Percentiles rank a stretch among this genome's conserved stretches.
Evolutionary conservation across 1,284 basidiomycete genomes (phyloP).

Genomic region (Trichosporon coremiiforme): DNA sequence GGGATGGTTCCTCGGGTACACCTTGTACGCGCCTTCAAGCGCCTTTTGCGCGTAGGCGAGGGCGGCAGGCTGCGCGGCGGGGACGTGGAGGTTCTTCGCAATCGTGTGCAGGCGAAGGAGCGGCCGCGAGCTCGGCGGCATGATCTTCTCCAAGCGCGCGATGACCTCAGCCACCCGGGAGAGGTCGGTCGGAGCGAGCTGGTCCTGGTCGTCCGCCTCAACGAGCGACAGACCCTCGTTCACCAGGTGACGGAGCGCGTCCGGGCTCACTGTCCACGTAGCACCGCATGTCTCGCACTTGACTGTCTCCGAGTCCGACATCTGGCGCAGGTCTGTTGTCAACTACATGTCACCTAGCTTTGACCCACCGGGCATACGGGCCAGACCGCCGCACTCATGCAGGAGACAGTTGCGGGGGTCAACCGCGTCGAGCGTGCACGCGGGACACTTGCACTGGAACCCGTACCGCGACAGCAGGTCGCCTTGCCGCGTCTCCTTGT

Average conservation of each 20-base stretch:
- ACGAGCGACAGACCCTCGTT: conserved; percentile 70
- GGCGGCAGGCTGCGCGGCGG: conserved; percentile 44
- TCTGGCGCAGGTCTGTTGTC: conserved; percentile 26
- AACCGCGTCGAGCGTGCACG: conserved; percentile 60
- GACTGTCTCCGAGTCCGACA: conserved; percentile 9
- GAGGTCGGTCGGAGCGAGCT: conserved; percentile 62
- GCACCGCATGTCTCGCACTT: conserved; percentile 60
- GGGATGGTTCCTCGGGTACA: conserved; percentile 73
- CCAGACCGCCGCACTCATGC: conserved; percentile 41
- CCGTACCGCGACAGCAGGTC: conserved; percentile 72
- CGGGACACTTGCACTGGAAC: conserved; percentile 72
- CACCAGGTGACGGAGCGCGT: conserved; percentile 62
- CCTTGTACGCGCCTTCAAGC: conserved; percentile 61
- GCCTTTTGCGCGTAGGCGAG: conserved; percentile 65
- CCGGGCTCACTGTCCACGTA: conserved; percentile 60
- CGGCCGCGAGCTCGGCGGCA: conserved; percentile 69
- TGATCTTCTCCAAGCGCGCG: conserved; percentile 67
- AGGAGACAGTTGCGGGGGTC: conserved; percentile 68
- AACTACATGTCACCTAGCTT: background rate
- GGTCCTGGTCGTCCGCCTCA: conserved; percentile 67
- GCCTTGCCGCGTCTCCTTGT: conserved; percentile 62
- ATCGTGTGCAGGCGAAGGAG: conserved; percentile 72
- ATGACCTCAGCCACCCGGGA: conserved; percentile 66
- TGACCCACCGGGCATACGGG: conserved; percentile 40
- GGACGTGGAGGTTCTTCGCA: conserved; percentile 53